Evolutionary conservation across 148 eudicot genomes (phyloP).

Genomic region (Polygonum aviculare): DNA sequence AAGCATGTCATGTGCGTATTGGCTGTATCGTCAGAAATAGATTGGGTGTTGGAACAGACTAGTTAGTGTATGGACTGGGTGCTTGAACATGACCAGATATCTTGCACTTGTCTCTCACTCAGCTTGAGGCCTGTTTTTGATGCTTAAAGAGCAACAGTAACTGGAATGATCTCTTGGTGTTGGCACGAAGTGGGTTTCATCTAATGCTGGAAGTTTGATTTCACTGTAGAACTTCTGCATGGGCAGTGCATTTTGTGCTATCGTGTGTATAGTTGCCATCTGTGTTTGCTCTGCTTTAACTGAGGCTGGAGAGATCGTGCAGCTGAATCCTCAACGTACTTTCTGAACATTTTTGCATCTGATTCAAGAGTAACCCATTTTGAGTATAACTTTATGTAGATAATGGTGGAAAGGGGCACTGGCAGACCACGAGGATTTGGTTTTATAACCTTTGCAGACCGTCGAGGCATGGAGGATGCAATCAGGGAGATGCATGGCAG

Average conservation of each 20-base stretch:
- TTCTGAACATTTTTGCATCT: conserved; percentile 3
- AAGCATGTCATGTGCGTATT: background rate
- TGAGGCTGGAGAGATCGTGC: background rate
- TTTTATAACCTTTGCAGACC: conserved; percentile 56
- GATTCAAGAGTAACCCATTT: conserved; percentile 10
- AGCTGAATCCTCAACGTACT: background rate
- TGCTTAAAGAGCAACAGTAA: background rate
- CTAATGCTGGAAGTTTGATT: background rate
- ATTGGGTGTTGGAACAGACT: background rate
- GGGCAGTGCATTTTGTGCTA: conserved; percentile 1
- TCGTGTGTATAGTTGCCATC: background rate
- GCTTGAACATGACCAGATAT: conserved; percentile 1
- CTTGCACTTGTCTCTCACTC: background rate
- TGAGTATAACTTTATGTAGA: conserved; percentile 30
- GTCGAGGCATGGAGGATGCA: conserved; percentile 61
- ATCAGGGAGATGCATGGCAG: conserved; percentile 63
- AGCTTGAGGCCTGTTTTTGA: background rate
- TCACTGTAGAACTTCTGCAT: conserved; percentile 1
- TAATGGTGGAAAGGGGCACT: conserved; percentile 61
- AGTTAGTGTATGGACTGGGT: background rate
- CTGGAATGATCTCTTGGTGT: background rate
- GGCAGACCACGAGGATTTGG: conserved; percentile 74
- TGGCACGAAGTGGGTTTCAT: background rate
- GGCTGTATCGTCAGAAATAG: background rate
- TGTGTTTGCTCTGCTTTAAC: background rate